Base-by-base conservation (phyloP, 768 basidiomycete genomes). In the Trametes meyenii region DNA sequence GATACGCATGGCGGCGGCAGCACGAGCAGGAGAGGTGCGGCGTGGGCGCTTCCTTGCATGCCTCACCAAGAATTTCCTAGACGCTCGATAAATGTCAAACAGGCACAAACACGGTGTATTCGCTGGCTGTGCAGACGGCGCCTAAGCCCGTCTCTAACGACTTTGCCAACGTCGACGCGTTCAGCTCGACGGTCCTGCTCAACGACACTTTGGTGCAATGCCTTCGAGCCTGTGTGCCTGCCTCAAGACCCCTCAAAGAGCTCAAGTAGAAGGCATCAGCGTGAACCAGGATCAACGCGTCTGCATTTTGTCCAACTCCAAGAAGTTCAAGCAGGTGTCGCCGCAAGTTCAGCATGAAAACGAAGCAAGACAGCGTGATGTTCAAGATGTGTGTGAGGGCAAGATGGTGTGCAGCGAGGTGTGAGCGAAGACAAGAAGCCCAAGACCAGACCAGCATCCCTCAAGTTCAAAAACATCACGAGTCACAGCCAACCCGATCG, bases 1-100 rank as follows among this genome's bases (percentile, higher is more conserved):
- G 65, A 98, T 90, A 70, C 94, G 85, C 95, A 97, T 96, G 68
- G 71, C 62, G 58, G 55, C 38, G 55, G 58, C 40, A 60, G 50
- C 51, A 19, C 54, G 35, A 52, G 54, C 43, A 33, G 40, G 36
- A 33, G 50, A 43, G 39, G 52, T 21, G 38, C 19, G 26, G 19
- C 14, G 46, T 24, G 51, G 44, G 59, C 59, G 51, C 57, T 36
- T 55, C 35, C 12, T 11, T 11, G 2, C 23, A 23, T 7, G 17
- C 24, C 51, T 29, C 33, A 16, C 39, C 46, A 50, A 60, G 39
- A 59, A 55, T 59, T 60, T 63, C 57, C 29, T 52, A 56, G 52
- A 48, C 59, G 57, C 56, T 17, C 35, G 35, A 29, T 24, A 5
- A 10, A 16, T 12, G n/a, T 21, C 64, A 65, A 65, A 62, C 49